Percentiles rank a stretch among this genome's conserved stretches.
Evolutionary conservation across 169 alveolate species (phyloP).

Genomic region (Besnoitia besnoiti): DNA sequence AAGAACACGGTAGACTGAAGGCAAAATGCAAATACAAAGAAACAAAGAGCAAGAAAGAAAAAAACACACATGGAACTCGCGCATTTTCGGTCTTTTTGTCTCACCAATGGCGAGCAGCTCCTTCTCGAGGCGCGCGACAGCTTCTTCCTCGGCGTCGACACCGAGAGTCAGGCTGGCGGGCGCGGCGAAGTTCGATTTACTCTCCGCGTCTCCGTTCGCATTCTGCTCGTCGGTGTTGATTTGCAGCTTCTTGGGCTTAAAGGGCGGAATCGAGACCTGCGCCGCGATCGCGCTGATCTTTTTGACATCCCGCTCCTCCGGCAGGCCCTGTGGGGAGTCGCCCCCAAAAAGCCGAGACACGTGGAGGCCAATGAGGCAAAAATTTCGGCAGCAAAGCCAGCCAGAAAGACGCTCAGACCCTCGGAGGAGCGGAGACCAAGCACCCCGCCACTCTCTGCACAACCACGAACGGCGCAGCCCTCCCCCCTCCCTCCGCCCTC

Average conservation of each 20-base stretch:
- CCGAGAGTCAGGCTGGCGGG: not conserved
- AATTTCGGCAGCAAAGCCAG: no score
- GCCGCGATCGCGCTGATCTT: constrained; percentile 69
- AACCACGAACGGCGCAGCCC: no score
- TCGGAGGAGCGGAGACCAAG: no score
- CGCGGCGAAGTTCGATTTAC: not conserved
- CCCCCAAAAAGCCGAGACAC: no score
- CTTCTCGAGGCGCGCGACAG: constrained; percentile 7
- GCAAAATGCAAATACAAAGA: not conserved
- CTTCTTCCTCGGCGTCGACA: not conserved
- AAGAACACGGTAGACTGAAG: not conserved
- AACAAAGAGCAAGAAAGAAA: not conserved
- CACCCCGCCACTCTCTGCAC: no score
- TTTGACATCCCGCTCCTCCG: constrained; percentile 70
- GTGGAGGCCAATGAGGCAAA: no score
- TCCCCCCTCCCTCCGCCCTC: not conserved
- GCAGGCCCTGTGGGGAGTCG: constrained; percentile 72
- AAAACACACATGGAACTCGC: no score
- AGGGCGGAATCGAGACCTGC: constrained; percentile 71
- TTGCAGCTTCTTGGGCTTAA: constrained; percentile 73
- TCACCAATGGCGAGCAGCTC: not conserved
- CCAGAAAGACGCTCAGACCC: no score
- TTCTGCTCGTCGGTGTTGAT: constrained; percentile 87
- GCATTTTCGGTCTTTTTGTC: not conserved
- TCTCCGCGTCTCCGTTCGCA: constrained; percentile 69